Conservation (phyloP, 345 rosid genomes). For the Aethionema arabicum region DNA sequence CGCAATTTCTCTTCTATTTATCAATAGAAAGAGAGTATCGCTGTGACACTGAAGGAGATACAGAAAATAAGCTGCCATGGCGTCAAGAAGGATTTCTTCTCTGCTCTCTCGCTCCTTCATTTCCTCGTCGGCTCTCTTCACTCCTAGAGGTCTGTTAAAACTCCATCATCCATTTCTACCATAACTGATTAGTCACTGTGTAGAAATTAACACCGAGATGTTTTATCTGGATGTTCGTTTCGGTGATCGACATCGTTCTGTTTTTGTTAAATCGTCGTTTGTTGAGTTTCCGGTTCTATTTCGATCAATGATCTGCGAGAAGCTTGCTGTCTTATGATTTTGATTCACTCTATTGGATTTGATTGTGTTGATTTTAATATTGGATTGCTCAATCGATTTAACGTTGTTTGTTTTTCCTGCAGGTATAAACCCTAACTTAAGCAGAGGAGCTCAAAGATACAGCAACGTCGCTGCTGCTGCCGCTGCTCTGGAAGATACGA, state of each 20-base stretch:
- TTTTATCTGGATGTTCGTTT: not conserved
- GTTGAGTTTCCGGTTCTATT: not conserved
- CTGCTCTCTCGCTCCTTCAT: constrained; percentile 57
- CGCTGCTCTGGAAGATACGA: constrained; percentile 49
- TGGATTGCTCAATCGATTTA: not conserved
- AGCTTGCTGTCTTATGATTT: not conserved
- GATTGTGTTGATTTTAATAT: not conserved
- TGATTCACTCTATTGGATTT: not conserved
- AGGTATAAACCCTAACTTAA: constrained; percentile 46
- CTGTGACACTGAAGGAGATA: constrained; percentile 10
- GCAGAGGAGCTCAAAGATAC: constrained; percentile 45
- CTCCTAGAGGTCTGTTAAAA: not conserved
- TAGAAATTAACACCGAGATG: too few relatives aligned
- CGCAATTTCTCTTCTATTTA: not conserved
- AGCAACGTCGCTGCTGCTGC: constrained; percentile 49
- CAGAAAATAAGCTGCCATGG: constrained; percentile 40
- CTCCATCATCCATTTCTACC: constrained; percentile 7
- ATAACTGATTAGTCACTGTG: not conserved
- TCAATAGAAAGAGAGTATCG: not conserved
- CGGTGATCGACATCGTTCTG: not conserved
- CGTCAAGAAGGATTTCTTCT: constrained; percentile 47
- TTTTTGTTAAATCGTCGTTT: not conserved
- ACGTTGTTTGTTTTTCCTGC: constrained; percentile 28
- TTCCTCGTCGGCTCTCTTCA: constrained; percentile 33
- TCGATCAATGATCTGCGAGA: constrained; percentile 17